phyloP scores from a whole-genome alignment of 2,329 filamentous ascomycete species.

The Paracorniculantispora psalliotae region DNA sequence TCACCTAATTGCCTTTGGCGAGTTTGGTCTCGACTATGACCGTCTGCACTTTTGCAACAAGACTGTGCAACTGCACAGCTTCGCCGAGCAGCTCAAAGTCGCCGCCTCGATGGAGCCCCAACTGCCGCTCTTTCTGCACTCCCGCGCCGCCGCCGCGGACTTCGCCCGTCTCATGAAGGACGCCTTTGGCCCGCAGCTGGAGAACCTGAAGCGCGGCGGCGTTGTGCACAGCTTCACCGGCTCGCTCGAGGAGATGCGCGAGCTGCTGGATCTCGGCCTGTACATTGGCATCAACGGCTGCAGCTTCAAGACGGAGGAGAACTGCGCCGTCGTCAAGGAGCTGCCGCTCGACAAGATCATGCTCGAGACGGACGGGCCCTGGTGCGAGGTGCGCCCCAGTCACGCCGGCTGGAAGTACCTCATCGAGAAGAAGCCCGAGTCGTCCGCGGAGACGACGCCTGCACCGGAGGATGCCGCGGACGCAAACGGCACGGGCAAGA shows the following conservation, averaged over 20 bases:
- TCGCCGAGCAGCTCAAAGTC: conserved; percentile 75
- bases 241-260: conserved; percentile 74
- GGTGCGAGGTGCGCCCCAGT: conserved; percentile 88
- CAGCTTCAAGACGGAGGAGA: conserved; percentile 90
- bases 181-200: conserved; percentile 53
- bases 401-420: conserved; percentile 78
- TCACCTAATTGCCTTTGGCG: conserved; percentile 74
- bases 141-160: conserved; percentile 77
- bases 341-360: conserved; percentile 78
- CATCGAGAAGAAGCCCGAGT: conserved; percentile 29
- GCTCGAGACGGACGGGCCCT: conserved; percentile 95
- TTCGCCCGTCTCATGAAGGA: conserved; percentile 68
- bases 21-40: conserved; percentile 96
- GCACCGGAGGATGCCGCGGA: conserved; percentile 14
- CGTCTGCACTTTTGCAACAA: conserved; percentile 76
- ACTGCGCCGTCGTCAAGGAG: conserved; percentile 75
- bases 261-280: conserved; percentile 73
- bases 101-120: conserved; percentile 65
- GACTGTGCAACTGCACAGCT: conserved; percentile 77
- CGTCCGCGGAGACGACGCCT: conserved; percentile 4
- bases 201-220: conserved; percentile 65
- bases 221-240: conserved; percentile 96
- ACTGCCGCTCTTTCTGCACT: conserved; percentile 88
- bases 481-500: conserved; percentile 17
- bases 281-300: conserved; percentile 96